These are phyloP conservation scores for Chernovozyma aurita DNA, from an alignment of 1,139 yeast species.

Conservation along the genomic window DNA sequence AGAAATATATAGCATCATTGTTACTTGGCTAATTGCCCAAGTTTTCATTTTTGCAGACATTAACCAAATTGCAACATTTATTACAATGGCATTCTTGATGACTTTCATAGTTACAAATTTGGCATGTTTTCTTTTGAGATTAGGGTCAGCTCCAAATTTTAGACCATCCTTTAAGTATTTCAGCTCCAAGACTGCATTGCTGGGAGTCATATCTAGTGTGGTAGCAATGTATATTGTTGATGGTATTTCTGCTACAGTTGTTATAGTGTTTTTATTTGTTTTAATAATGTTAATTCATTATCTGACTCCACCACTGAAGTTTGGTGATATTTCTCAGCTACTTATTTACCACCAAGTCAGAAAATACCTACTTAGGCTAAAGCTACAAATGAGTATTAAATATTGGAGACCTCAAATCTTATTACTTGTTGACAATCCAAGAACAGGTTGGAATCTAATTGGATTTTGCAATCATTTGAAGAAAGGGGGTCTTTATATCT, in stretches of 20 bases:
- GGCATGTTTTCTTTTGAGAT: constrained; percentile 82
- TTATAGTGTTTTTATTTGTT: constrained; percentile 59
- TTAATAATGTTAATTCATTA: constrained; percentile 80
- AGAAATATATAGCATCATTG: constrained; percentile 46
- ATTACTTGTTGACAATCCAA: constrained; percentile 81
- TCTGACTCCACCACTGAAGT: constrained; percentile 87
- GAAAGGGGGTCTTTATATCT: constrained; percentile 86
- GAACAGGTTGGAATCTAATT: constrained; percentile 86
- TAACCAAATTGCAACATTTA: constrained; percentile 89
- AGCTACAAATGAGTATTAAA: constrained; percentile 85
- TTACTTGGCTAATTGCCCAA: constrained; percentile 83
- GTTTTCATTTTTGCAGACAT: constrained; percentile 81
- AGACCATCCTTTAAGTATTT: constrained; percentile 91
- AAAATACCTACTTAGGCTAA: constrained; percentile 73
- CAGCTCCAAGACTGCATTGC: constrained; percentile 72
- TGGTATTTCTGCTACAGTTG: constrained; percentile 77
- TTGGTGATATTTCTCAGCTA: constrained; percentile 97
- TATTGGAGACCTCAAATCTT: constrained; percentile 97
- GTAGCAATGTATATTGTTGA: constrained; percentile 93
- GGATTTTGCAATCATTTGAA: constrained; percentile 92
- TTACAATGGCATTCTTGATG: constrained; percentile 95
- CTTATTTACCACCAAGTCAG: constrained; percentile 94
- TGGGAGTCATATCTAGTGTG: constrained; percentile 67
- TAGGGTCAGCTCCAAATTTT: constrained; percentile 95
- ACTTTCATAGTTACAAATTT: constrained; percentile 90